These are phyloP conservation scores for Torulaspora franciscae DNA, from an alignment of 805 yeast species.

Conservation along the genomic window DNA sequence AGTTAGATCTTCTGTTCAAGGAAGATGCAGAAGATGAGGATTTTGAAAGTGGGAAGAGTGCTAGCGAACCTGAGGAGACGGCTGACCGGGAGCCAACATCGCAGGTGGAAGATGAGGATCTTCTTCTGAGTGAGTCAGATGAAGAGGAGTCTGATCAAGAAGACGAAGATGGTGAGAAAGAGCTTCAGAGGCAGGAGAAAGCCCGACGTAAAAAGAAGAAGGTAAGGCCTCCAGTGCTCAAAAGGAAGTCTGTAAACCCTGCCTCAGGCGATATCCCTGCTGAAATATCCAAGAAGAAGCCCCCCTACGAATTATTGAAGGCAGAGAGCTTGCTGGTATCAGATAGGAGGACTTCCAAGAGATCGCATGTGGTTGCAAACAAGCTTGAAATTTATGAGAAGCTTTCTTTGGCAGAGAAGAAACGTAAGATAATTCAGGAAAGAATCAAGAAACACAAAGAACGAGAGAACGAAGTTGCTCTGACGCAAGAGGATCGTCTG, in stretches of 20 bases:
- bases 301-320: conserved; percentile 35
- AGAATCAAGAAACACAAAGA: conserved; percentile 44
- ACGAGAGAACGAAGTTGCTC: conserved; percentile 36
- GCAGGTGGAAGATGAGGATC: conserved; percentile 28
- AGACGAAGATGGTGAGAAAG: conserved; percentile 66
- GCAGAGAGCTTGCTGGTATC: conserved; percentile 50
- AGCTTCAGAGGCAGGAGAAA: conserved; percentile 43
- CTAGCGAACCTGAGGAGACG: conserved; percentile 30
- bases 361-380: conserved; percentile 71
- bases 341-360: conserved; percentile 65
- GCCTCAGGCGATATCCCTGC: conserved; percentile 34
- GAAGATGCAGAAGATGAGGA: conserved; percentile 57
- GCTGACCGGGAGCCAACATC: conserved; percentile 16
- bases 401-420: conserved; percentile 61
- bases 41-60: conserved; percentile 36
- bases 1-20: conserved; percentile 63
- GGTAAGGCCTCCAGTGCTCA: conserved; percentile 33
- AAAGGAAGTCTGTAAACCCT: conserved; percentile 27
- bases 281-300: conserved; percentile 14
- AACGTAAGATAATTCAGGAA: conserved; percentile 45
- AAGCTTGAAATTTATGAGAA: conserved; percentile 72
- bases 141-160: conserved; percentile 41
- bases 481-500: conserved; percentile 42
- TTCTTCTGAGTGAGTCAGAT: conserved; percentile 31
- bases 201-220: conserved; percentile 25